Conservation (phyloP, 441 rosid species). For the Oxalis stricta region DNA sequence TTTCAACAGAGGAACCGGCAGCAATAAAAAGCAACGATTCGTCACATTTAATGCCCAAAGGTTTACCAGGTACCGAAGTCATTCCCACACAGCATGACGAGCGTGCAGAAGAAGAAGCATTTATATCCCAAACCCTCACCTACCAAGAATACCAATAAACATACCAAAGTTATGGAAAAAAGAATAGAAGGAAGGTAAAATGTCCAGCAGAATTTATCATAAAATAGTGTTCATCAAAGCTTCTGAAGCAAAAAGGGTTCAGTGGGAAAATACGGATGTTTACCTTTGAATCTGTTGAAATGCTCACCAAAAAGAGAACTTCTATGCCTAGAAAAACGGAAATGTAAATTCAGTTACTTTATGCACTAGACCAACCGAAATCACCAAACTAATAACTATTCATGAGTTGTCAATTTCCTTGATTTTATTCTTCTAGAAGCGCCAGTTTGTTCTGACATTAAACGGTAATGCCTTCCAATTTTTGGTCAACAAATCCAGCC, state of each 20-base stretch:
- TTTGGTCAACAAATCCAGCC: too few relatives aligned
- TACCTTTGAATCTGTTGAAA: slow-evolving; percentile 61
- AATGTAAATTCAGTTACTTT: too few relatives aligned
- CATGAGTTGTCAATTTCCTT: too few relatives aligned
- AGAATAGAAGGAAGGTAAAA: neutral
- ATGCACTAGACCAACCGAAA: too few relatives aligned
- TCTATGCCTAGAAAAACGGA: slow-evolving; percentile 28
- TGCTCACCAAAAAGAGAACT: slow-evolving; percentile 39
- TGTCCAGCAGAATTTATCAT: neutral
- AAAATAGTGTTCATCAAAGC: neutral
- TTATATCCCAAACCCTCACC: slow-evolving; percentile 67
- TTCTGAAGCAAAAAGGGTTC: neutral
- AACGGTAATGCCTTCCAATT: too few relatives aligned
- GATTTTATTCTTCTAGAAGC: too few relatives aligned
- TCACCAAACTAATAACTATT: too few relatives aligned
- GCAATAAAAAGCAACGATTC: slow-evolving; percentile 55
- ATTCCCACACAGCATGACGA: slow-evolving; percentile 64
- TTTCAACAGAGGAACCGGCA: slow-evolving; percentile 36
- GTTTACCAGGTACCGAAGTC: slow-evolving; percentile 36
- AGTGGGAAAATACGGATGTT: neutral
- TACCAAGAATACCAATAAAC: slow-evolving; percentile 9
- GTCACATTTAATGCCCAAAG: slow-evolving; percentile 41
- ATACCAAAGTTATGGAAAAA: neutral
- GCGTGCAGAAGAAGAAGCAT: slow-evolving; percentile 30
- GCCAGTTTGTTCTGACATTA: too few relatives aligned